These are phyloP conservation scores for Teunomyces aglyptinius DNA, from an alignment of 805 yeast genomes.

Conservation along the genomic window DNA sequence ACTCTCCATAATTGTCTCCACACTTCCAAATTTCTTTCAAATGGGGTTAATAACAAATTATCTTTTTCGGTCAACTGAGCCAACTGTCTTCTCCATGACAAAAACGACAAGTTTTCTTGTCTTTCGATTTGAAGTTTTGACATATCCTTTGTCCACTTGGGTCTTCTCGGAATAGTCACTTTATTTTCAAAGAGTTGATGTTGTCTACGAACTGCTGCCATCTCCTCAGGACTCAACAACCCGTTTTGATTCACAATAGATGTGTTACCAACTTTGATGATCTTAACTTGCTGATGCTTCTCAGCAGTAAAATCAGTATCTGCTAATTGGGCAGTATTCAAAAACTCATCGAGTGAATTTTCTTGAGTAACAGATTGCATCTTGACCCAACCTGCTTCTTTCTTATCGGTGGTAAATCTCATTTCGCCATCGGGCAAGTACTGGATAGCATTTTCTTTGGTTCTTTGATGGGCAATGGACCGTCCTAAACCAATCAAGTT, in stretches of 20 bases:
- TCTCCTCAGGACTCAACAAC: conserved; percentile 65
- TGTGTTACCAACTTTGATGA: conserved; percentile 68
- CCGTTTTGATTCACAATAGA: conserved; percentile 40
- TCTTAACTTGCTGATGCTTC: conserved; percentile 74
- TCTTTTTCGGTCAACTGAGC: conserved; percentile 82
- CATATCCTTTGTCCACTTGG: conserved; percentile 73
- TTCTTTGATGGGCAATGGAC: conserved; percentile 71
- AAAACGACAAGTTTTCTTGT: conserved; percentile 84
- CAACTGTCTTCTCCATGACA: conserved; percentile 90
- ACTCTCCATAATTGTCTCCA: conserved; percentile 99
- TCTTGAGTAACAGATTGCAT: conserved; percentile 94
- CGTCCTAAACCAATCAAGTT: conserved; percentile 85
- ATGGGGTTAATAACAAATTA: conserved; percentile 88
- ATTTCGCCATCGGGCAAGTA: conserved; percentile 82
- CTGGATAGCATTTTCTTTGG: conserved; percentile 65
- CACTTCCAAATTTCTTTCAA: conserved; percentile 94
- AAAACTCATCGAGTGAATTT: conserved; percentile 87
- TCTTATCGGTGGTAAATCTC: conserved; percentile 82
- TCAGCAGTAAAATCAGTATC: conserved; percentile 97
- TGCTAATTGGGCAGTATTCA: conserved; percentile 92
- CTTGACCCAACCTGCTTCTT: conserved; percentile 86
- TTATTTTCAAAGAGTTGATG: conserved; percentile 67
- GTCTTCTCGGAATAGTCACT: conserved; percentile 90
- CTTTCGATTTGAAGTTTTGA: conserved; percentile 77
- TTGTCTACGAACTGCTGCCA: conserved; percentile 53